Evolutionary conservation across 2,329 filamentous ascomycete species (phyloP), one percentile per base, ranked within the genome.

Genomic region (Arthrobotrys sphaeroides): DNA sequence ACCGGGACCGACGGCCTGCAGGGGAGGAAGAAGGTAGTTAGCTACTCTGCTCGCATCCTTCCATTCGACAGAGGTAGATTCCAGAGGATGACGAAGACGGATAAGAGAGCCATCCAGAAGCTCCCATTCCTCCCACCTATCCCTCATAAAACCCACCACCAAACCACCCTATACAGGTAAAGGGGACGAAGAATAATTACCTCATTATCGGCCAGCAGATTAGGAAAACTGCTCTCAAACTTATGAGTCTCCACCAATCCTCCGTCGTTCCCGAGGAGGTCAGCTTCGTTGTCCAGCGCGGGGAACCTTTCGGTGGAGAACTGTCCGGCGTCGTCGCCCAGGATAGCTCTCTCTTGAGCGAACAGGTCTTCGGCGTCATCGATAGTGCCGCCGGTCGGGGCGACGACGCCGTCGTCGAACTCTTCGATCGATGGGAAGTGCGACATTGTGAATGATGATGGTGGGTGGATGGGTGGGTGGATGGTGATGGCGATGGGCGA

Each of bases 211-310:
- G 86, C 88, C 80, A 89, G 88, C 78, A 99, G 89, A 68, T 93
- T 92, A 28, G 95, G 95, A 83, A 97, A 99, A 77, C 93, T 93
- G 82, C 89, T 92, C 84, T 97, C 92, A 80, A 98, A 98, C 77
- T 80, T 84, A 24, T 77, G 77, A 82, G 77, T 84, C 60, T 82
- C 83, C 26, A 77, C 77, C 76, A 84, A 83, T 62, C 82, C 82
- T 66, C 84, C 86, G 78, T 86, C 90, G 55, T 88, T 89, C 55
- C 89, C 89, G 60, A 94, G 86, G 73, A 96, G 85, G 81, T 95
- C 89, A 78, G 91, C 91, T 77, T 90, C 89, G 64, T 85, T 87
- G 28, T 74, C 70, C 10, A 74, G 62, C 22, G 62, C 70, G 9
- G 70, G 70, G 40, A 74, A 74, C 18, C 59, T 65, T 47, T 49